phyloP scores from a whole-genome alignment of 2,329 filamentous ascomycete species.

The Fusarium guadeloupense region DNA sequence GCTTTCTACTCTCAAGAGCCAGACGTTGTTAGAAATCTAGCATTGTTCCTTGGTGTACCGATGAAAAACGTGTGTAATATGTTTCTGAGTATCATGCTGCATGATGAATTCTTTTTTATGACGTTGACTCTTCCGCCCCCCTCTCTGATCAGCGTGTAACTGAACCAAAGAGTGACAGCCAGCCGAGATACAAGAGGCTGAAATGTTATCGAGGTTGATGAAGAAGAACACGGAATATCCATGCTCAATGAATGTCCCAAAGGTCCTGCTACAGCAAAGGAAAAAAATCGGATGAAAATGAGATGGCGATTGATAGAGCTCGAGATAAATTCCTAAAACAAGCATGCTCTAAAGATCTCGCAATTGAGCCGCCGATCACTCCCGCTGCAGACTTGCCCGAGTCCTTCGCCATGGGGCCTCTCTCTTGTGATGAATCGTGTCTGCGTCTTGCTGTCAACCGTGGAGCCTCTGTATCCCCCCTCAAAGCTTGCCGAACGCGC shows the following conservation, averaged over 20 bases:
- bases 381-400: neutral
- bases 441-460: constrained; percentile 28
- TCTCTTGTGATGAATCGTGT: constrained; percentile 12
- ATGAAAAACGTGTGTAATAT: neutral
- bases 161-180: neutral
- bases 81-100: neutral
- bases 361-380: constrained; percentile 2
- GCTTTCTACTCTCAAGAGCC: neutral
- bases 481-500: constrained; percentile 42
- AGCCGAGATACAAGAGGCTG: constrained; percentile 1
- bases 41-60: neutral
- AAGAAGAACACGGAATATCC: neutral
- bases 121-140: neutral
- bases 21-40: neutral
- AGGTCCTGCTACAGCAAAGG: neutral
- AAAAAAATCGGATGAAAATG: neutral
- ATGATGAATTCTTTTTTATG: constrained; percentile 6
- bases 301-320: neutral
- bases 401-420: neutral
- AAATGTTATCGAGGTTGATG: neutral
- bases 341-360: neutral
- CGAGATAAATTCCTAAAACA: neutral
- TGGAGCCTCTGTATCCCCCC: constrained; percentile 35
- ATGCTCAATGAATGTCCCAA: neutral
- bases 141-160: constrained; percentile 8